phyloP scores from a whole-genome alignment of 1,284 basidiomycete genomes.

The Ceratobasidium sp. region DNA sequence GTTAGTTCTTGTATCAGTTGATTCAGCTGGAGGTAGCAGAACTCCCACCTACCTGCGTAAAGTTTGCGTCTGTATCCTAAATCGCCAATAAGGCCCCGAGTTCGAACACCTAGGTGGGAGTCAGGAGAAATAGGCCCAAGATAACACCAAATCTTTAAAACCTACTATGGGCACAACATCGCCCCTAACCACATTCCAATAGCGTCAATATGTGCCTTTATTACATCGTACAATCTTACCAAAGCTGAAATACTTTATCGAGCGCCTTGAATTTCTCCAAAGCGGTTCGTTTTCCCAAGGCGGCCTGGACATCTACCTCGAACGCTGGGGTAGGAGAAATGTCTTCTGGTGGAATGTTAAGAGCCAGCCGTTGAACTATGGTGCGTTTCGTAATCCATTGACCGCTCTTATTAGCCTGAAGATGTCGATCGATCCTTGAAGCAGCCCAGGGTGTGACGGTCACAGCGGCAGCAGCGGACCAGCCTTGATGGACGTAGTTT shows the following conservation, averaged over 20 bases:
- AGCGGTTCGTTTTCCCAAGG: neutral
- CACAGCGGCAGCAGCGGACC: neutral
- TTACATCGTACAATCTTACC: conserved; percentile 5
- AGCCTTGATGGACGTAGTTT: conserved; percentile 32
- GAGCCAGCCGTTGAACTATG: neutral
- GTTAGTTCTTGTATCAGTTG: too few species aligned
- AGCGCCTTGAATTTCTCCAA: conserved; percentile 24
- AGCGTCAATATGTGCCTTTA: too few species aligned
- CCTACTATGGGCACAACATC: conserved; percentile 36
- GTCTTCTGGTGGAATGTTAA: conserved; percentile 11
- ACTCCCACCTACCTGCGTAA: neutral
- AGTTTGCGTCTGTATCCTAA: conserved; percentile 1
- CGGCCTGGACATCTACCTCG: conserved; percentile 1
- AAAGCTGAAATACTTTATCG: conserved; percentile 1
- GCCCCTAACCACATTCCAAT: conserved; percentile 10
- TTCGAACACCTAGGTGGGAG: conserved; percentile 20
- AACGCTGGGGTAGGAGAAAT: neutral
- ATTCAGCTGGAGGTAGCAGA: too few species aligned
- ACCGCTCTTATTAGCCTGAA: neutral
- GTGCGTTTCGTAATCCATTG: conserved; percentile 23
- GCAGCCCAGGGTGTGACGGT: conserved; percentile 5
- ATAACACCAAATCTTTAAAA: neutral
- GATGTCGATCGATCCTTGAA: conserved; percentile 2
- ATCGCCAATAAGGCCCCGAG: conserved; percentile 21
- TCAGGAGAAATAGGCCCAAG: neutral